phyloP scores from a whole-genome alignment of 2,329 filamentous ascomycete genomes.

The Trichoderma polysporum region DNA sequence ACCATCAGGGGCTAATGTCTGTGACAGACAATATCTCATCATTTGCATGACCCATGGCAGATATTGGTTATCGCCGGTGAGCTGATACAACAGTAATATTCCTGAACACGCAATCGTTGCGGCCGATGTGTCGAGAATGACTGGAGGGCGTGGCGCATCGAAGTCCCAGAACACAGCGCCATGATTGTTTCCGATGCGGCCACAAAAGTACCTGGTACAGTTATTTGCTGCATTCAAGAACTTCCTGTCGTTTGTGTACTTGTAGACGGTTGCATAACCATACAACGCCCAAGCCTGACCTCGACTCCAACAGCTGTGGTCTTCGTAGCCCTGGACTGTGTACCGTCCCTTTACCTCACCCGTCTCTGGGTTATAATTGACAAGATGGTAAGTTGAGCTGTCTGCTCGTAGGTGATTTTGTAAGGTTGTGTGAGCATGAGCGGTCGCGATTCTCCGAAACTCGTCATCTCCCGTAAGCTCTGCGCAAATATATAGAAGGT shows the following conservation, averaged over 20 bases:
- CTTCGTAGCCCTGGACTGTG: conserved; percentile 22
- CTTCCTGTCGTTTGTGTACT: conserved; percentile 12
- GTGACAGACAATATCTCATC: conserved; percentile 10
- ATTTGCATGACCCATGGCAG: conserved; percentile 19
- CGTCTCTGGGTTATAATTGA: conserved; percentile 21
- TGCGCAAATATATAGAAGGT: conserved; percentile 21
- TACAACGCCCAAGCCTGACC: conserved; percentile 23
- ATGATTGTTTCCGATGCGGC: conserved; percentile 6
- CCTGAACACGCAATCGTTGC: not conserved
- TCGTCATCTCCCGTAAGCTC: conserved; percentile 19
- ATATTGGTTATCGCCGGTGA: conserved; percentile 18
- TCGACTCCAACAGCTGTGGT: conserved; percentile 21
- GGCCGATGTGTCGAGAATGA: conserved; percentile 7
- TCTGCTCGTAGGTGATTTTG: conserved; percentile 17
- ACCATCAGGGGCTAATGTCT: not conserved
- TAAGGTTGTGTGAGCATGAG: conserved; percentile 19
- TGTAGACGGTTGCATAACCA: conserved; percentile 21
- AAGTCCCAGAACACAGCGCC: conserved; percentile 23
- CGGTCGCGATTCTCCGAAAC: conserved; percentile 16
- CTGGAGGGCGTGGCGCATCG: conserved; percentile 24
- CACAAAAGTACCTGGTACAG: conserved; percentile 15
- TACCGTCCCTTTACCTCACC: conserved; percentile 20
- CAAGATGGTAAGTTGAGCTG: conserved; percentile 22
- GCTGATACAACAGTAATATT: conserved; percentile 9
- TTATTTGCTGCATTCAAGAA: conserved; percentile 19